Conservation (phyloP, 2,329 filamentous ascomycete species). For the Sordariomycetes sp. region DNA sequence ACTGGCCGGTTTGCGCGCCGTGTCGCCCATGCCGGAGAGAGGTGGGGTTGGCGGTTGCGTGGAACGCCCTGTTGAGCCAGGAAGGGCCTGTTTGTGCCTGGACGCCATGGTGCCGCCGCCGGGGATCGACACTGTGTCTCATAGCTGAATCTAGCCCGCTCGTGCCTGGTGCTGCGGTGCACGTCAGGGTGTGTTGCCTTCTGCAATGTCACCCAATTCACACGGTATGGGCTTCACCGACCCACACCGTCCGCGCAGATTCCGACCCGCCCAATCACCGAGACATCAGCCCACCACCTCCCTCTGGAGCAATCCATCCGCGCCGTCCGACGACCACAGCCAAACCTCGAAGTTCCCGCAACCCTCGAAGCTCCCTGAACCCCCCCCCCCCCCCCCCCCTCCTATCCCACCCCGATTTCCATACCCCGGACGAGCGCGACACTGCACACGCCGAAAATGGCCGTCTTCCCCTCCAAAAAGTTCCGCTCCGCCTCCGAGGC, state of each 20-base stretch:
- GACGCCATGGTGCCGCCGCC: background rate
- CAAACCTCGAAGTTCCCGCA: background rate
- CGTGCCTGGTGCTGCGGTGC: background rate
- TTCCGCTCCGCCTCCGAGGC: conserved; percentile 51
- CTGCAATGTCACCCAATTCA: background rate
- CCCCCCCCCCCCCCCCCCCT: too few relatives aligned
- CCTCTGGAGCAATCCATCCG: background rate
- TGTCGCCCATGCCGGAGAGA: background rate
- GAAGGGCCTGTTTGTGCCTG: background rate
- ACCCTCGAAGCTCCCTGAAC: background rate
- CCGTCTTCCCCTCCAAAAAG: conserved; percentile 54
- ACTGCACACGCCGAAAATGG: conserved; percentile 21
- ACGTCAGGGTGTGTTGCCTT: background rate
- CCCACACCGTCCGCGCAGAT: background rate
- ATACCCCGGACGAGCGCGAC: too few relatives aligned
- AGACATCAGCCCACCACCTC: background rate
- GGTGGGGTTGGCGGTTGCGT: background rate
- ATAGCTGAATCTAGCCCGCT: background rate
- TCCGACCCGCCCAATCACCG: background rate
- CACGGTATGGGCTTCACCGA: background rate
- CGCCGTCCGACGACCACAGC: background rate
- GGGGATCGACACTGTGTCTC: background rate
- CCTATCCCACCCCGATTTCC: too few relatives aligned
- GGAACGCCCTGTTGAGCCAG: background rate
- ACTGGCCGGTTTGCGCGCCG: background rate